phyloP scores from a whole-genome alignment of 169 alveolate genomes.

The Neospora caninum region DNA sequence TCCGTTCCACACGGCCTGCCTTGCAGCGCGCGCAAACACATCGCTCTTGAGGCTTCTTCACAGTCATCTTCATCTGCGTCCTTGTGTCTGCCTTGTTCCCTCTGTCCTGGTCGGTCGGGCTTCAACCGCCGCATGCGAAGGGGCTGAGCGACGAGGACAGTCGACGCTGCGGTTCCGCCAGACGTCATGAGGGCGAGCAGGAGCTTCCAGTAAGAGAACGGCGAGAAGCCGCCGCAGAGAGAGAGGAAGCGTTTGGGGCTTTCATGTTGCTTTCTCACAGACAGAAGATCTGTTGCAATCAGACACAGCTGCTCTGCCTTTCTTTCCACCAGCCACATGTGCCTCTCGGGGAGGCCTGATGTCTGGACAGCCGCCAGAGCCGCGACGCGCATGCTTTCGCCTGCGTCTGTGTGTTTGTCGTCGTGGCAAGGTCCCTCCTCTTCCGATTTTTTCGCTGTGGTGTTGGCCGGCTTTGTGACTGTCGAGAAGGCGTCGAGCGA shows the following conservation, averaged over 20 bases:
- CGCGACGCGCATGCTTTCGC: not conserved
- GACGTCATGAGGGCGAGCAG: slow-evolving; percentile 9
- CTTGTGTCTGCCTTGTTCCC: not conserved
- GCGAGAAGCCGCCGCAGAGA: not conserved
- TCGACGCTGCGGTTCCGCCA: not conserved
- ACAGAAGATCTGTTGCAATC: not conserved
- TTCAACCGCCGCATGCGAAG: not conserved
- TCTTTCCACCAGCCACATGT: not conserved
- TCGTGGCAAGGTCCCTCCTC: too few species aligned
- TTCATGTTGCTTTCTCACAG: not conserved
- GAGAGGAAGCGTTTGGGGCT: not conserved
- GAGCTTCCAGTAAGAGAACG: slow-evolving; percentile 1
- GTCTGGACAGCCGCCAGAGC: not conserved
- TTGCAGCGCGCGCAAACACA: not conserved
- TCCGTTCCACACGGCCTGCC: not conserved
- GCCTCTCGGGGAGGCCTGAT: not conserved
- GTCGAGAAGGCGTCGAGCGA: not conserved
- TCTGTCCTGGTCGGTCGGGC: not conserved
- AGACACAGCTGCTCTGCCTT: slow-evolving; percentile 6
- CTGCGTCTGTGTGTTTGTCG: too few species aligned
- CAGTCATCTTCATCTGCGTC: not conserved
- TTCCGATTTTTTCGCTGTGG: too few species aligned
- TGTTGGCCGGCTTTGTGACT: too few species aligned
- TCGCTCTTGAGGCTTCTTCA: not conserved
- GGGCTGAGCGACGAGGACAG: not conserved